Base-by-base conservation (phyloP, 371 early-diverging fungal species). In the Mortierella sp. region DNA sequence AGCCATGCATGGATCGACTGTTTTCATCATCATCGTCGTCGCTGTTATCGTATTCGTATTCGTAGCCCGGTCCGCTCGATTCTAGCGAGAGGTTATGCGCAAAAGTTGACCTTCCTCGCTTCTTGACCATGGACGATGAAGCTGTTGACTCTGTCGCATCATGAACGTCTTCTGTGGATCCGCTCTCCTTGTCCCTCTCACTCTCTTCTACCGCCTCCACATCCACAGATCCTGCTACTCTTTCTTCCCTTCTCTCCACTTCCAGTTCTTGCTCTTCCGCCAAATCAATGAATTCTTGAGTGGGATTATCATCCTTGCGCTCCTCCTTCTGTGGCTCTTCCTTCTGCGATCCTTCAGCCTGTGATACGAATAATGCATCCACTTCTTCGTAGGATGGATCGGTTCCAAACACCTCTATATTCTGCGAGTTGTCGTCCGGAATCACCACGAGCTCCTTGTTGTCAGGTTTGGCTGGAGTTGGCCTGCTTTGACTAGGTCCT, bases 1-100 rank as follows among this genome's bases (percentile, higher is more conserved):
- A 42, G 19, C 31, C 34, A 3, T 31, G 9, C 8, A 38, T 41
- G 21, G 62, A 58, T 21, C 58, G 51, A 24, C 69, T 61, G 39
- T 61, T 47, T 4, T 61, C 69, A 30, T 57, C 57, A 3, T 68
- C 68, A 47, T 57, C 57, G 2, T 68, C 68, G 30, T 62, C 69
- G 38, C 69, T 68, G 42, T 47, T 61, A 7, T 53, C 23, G 34
- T 34, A 34, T 34, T 34, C 34, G 42, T 45, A 57, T 34, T 51
- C 62, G 12, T 13, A 38, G 16, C 26, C 27, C 18, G 21, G 34
- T 54, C 38, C 47, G 18, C 2, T 41, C 14, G 49, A 13, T 12
- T 60, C 61, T 28, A 18, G 16, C 19, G 53, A 51, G 6, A 4
- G n/a, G 23, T 13, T 28, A 3, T 23, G 18, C 27, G 10, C 7